A percentile compares a stretch with the other conserved stretches of the same genome.
Evolutionary conservation across 1,284 basidiomycete genomes (phyloP).

Genomic region (Anthracocystis panici-leucophaei): DNA sequence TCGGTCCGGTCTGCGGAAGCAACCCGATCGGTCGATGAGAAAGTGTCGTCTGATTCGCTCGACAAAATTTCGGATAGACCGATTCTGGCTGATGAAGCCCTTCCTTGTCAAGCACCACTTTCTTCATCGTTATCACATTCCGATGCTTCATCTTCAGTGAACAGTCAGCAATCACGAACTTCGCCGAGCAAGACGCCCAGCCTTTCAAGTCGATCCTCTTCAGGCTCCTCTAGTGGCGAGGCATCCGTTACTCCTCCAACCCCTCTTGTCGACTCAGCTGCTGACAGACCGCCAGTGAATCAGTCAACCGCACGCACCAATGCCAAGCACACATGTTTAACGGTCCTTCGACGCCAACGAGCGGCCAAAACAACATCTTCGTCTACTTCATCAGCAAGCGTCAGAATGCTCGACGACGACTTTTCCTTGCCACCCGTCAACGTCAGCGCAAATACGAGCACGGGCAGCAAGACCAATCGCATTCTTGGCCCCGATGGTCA

Average conservation of each 20-base stretch:
- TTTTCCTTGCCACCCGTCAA: slow-evolving; percentile 4
- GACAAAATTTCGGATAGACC: slow-evolving; percentile 3
- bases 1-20: slow-evolving; percentile 21
- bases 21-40: slow-evolving; percentile 21
- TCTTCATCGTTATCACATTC: slow-evolving; percentile 7
- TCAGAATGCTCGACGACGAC: slow-evolving; percentile 25
- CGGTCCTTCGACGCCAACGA: slow-evolving; percentile 8
- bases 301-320: not conserved
- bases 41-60: slow-evolving; percentile 12
- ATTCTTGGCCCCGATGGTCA: slow-evolving; percentile 51
- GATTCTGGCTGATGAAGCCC: not conserved
- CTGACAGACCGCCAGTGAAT: not conserved
- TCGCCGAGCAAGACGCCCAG: not conserved
- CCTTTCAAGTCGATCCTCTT: slow-evolving; percentile 8
- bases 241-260: not conserved
- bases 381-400: not conserved
- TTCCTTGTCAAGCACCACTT: not conserved
- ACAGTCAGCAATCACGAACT: not conserved
- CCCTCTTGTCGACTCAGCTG: not conserved
- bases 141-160: not conserved
- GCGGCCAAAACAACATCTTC: slow-evolving; percentile 1
- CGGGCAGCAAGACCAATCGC: slow-evolving; percentile 22
- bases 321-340: slow-evolving; percentile 7
- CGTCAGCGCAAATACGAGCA: not conserved
- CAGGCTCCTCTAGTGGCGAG: slow-evolving; percentile 13